Evolutionary conservation across 164 flowering plant genomes (phyloP).

Genomic region (Magnolia sinica): DNA sequence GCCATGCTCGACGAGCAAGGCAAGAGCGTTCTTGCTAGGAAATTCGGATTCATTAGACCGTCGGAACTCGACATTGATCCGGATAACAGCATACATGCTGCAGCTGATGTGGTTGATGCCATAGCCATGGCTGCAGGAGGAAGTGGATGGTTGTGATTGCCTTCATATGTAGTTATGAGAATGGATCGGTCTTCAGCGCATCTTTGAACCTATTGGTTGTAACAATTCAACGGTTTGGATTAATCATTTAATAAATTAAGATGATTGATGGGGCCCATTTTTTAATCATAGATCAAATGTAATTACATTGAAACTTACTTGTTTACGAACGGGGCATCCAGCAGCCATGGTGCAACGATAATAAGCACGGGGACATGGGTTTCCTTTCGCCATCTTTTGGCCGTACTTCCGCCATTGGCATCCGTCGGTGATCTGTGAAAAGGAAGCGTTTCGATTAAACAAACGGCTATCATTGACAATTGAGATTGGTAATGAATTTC

Average conservation of each 20-base stretch:
- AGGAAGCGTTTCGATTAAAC: background rate
- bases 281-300: background rate
- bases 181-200: conserved; percentile 71
- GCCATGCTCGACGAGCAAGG: conserved; percentile 64
- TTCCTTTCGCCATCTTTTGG: conserved; percentile 93
- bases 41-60: conserved; percentile 52
- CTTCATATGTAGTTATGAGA: conserved; percentile 73
- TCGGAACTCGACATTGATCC: conserved; percentile 78
- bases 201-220: conserved; percentile 57
- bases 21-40: conserved; percentile 40
- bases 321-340: conserved; percentile 87
- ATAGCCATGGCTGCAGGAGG: conserved; percentile 87
- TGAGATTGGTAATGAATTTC: background rate
- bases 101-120: conserved; percentile 78
- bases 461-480: background rate
- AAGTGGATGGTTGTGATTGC: conserved; percentile 82
- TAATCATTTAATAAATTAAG: background rate
- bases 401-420: conserved; percentile 98
- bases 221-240: conserved; percentile 1
- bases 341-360: conserved; percentile 92
- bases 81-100: conserved; percentile 69
- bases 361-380: conserved; percentile 94
- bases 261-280: background rate
- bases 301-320: conserved; percentile 30
- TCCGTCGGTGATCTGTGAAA: conserved; percentile 70